Percentiles rank a stretch among this genome's conserved stretches.
phyloP scores from a whole-genome alignment of 495 filamentous ascomycete species.

The Aspergillus mulundensis region DNA sequence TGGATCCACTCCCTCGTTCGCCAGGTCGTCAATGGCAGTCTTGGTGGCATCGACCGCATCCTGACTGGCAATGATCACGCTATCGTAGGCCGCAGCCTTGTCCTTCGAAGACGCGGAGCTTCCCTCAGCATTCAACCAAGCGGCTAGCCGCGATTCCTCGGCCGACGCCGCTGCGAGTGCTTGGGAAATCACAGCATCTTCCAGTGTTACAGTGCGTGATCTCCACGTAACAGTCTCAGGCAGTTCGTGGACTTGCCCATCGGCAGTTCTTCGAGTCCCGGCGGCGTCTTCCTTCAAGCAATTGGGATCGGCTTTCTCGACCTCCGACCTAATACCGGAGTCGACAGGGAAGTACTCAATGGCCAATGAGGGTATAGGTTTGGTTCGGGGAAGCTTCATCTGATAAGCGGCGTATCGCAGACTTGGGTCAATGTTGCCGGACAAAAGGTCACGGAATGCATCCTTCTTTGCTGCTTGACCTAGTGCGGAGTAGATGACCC shows the following conservation, averaged over 20 bases:
- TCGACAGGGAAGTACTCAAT: conserved; percentile 68
- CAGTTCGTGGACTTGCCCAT: conserved; percentile 51
- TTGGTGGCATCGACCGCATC: conserved; percentile 93
- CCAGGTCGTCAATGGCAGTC: conserved; percentile 84
- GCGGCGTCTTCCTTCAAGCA: conserved; percentile 60
- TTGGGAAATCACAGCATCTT: conserved; percentile 86
- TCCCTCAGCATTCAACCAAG: conserved; percentile 38
- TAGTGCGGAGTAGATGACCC: conserved; percentile 78
- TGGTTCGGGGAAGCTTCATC: conserved; percentile 74
- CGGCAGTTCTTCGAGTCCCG: conserved; percentile 50
- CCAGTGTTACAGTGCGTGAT: conserved; percentile 77
- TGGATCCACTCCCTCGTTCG: conserved; percentile 75
- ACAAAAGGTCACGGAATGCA: conserved; percentile 77
- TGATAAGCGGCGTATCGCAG: conserved; percentile 94
- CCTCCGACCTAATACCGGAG: conserved; percentile 53
- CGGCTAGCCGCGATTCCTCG: conserved; percentile 49
- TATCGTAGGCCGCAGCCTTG: conserved; percentile 81
- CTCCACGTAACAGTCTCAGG: conserved; percentile 86
- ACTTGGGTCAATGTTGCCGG: conserved; percentile 84
- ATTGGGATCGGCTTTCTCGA: conserved; percentile 70
- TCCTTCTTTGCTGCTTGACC: conserved; percentile 61
- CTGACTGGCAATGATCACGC: conserved; percentile 83
- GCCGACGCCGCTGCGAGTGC: conserved; percentile 57
- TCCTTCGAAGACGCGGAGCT: conserved; percentile 45
- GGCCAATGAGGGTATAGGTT: conserved; percentile 72